These are phyloP conservation scores for Panicum virgatum DNA, from an alignment of 202 grass and related monocot genomes.

Conservation along the genomic window DNA sequence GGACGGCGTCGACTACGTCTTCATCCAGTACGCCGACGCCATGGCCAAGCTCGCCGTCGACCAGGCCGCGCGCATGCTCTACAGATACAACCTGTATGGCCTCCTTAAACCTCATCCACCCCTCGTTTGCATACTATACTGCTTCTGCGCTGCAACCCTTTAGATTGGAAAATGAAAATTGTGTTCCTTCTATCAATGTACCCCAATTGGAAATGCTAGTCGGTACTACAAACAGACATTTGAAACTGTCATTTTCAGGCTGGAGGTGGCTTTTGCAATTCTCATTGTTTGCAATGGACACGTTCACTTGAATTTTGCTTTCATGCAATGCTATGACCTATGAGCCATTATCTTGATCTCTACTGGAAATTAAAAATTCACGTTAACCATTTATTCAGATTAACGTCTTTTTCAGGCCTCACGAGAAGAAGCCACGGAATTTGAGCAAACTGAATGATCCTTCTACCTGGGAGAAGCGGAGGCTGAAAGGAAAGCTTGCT, in stretches of 20 bases:
- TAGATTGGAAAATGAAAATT: background rate
- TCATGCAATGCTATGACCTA: background rate
- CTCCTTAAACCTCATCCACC: background rate
- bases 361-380: slow-evolving; percentile 47
- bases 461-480: slow-evolving; percentile 85
- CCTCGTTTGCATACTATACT: background rate
- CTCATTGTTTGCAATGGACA: background rate
- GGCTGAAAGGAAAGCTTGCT: slow-evolving; percentile 88
- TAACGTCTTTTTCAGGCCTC: slow-evolving; percentile 64
- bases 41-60: slow-evolving; percentile 95
- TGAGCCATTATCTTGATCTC: background rate
- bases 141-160: background rate
- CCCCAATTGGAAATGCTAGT: background rate
- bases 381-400: slow-evolving; percentile 65
- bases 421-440: slow-evolving; percentile 76
- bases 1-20: slow-evolving; percentile 73
- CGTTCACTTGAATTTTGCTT: background rate
- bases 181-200: background rate
- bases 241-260: background rate
- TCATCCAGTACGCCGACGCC: slow-evolving; percentile 84
- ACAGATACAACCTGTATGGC: slow-evolving; percentile 92
- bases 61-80: slow-evolving; percentile 79
- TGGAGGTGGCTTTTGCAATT: background rate
- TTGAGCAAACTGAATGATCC: slow-evolving; percentile 88
- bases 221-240: background rate